Conservation (phyloP, 495 filamentous ascomycete species). For the Annulohypoxylon bovei region DNA sequence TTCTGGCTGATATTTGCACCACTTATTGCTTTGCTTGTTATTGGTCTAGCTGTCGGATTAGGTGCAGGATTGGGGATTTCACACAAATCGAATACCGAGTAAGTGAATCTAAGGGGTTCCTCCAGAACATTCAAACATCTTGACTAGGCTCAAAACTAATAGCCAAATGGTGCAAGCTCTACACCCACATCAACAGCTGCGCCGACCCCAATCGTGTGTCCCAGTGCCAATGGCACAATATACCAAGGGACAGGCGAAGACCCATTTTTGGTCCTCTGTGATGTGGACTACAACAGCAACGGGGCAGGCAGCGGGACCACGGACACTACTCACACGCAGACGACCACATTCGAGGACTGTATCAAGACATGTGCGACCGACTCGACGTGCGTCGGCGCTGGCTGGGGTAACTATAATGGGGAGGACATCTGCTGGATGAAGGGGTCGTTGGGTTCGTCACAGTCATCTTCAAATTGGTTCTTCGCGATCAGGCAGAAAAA, state of each 20-base stretch:
- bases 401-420: constrained; percentile 47
- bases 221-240: constrained; percentile 46
- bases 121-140: background rate
- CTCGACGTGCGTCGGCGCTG: constrained; percentile 45
- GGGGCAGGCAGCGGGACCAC: constrained; percentile 26
- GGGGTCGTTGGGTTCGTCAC: constrained; percentile 60
- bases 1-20: constrained; percentile 43
- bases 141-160: background rate
- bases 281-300: constrained; percentile 47
- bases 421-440: constrained; percentile 60
- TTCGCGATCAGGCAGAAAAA: constrained; percentile 40
- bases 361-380: constrained; percentile 44
- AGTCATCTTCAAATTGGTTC: constrained; percentile 56
- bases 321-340: constrained; percentile 42
- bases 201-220: constrained; percentile 40
- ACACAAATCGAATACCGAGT: constrained; percentile 15
- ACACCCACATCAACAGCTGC: constrained; percentile 4
- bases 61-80: constrained; percentile 34
- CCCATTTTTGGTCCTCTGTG: constrained; percentile 47
- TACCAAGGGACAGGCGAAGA: constrained; percentile 34
- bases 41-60: constrained; percentile 47
- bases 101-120: background rate
- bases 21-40: constrained; percentile 38
- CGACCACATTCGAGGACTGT: constrained; percentile 43
- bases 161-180: background rate